Conservation (phyloP, 306 rosid species). For the Psophocarpus tetragonolobus region DNA sequence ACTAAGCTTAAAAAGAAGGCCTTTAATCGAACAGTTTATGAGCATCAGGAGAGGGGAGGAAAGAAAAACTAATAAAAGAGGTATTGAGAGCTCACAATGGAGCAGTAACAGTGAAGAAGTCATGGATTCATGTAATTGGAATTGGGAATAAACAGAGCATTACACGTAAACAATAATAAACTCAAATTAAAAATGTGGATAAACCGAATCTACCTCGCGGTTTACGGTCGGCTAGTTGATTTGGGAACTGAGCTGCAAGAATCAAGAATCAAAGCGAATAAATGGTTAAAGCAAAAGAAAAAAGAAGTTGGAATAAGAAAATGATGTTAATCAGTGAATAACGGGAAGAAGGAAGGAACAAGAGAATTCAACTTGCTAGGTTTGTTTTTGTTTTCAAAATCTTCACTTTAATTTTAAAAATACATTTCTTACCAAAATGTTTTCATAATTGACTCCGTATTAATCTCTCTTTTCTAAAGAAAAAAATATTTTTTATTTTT, state of each 20-base stretch:
- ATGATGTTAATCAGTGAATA: no score
- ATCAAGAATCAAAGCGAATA: background rate
- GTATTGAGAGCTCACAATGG: background rate
- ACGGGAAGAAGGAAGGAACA: no score
- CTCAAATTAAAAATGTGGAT: background rate
- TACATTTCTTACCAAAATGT: no score
- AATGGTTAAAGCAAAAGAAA: background rate
- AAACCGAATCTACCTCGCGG: background rate
- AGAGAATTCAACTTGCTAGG: no score
- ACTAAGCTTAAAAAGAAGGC: background rate
- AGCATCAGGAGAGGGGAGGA: background rate
- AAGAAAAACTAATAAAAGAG: background rate
- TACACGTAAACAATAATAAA: background rate
- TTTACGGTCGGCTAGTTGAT: background rate
- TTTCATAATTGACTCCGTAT: no score
- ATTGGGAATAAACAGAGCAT: background rate
- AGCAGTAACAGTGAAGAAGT: background rate
- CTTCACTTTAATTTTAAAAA: no score
- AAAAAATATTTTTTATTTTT: no score
- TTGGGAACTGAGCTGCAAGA: background rate
- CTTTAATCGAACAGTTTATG: background rate
- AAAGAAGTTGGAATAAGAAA: background rate
- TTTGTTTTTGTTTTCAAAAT: no score
- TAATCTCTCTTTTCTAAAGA: no score
- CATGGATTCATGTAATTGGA: background rate